Conservation (phyloP, 192 early-diverging fungal genomes). For the Umbelopsis vinacea region DNA sequence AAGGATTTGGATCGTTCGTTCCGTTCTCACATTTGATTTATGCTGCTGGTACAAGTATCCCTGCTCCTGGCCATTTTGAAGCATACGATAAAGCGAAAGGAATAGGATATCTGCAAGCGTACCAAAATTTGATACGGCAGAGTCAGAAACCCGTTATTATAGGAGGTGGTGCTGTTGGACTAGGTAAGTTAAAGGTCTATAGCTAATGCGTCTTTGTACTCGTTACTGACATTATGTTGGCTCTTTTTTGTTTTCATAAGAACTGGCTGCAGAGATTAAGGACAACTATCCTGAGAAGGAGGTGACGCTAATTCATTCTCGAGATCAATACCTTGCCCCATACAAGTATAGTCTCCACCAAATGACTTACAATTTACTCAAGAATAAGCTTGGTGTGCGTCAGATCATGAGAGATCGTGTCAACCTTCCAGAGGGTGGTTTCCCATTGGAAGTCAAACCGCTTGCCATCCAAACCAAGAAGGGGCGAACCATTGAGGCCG, state of each 20-base stretch:
- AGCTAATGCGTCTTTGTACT: background rate
- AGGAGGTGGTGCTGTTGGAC: conserved; percentile 78
- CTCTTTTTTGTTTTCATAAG: conserved; percentile 33
- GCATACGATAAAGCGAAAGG: conserved; percentile 49
- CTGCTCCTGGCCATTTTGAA: conserved; percentile 51
- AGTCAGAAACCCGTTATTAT: conserved; percentile 66
- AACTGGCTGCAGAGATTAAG: conserved; percentile 77
- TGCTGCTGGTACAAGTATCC: conserved; percentile 54
- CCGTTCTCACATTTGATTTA: conserved; percentile 62
- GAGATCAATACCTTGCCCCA: conserved; percentile 56
- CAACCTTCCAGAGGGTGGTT: conserved; percentile 65
- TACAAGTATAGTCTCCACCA: conserved; percentile 61
- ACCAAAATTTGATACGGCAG: conserved; percentile 58
- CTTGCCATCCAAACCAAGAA: conserved; percentile 46
- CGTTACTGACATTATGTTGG: background rate
- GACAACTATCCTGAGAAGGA: conserved; percentile 61
- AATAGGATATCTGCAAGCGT: conserved; percentile 44
- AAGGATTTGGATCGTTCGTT: conserved; percentile 50
- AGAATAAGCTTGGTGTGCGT: conserved; percentile 43
- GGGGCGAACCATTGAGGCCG: conserved; percentile 49
- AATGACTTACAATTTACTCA: conserved; percentile 59
- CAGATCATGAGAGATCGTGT: conserved; percentile 53
- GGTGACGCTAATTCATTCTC: conserved; percentile 70
- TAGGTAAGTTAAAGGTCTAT: conserved; percentile 33
- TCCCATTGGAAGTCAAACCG: conserved; percentile 51